Percentiles rank a stretch among this genome's conserved stretches.
Conservation (phyloP, 2,329 filamentous ascomycete genomes). For the Coniochaeta sp. region DNA sequence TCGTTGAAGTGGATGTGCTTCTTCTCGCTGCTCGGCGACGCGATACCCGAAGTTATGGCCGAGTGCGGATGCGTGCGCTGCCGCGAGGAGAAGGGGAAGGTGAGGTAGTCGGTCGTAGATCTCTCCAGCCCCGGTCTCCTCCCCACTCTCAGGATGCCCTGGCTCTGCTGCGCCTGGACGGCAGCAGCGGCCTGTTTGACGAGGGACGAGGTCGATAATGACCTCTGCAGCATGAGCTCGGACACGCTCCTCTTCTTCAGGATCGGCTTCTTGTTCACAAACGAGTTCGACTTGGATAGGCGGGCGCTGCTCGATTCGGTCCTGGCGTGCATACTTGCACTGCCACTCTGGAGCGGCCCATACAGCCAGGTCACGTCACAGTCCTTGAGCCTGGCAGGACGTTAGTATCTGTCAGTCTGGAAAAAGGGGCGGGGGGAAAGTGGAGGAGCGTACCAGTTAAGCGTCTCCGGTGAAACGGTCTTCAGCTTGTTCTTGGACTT, state of each 20-base stretch:
- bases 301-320: constrained; percentile 32
- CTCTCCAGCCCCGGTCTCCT: constrained; percentile 50
- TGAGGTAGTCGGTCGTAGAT: constrained; percentile 61
- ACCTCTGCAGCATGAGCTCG: constrained; percentile 87
- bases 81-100: constrained; percentile 55
- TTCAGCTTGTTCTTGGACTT: constrained; percentile 82
- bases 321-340: constrained; percentile 43
- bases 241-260: constrained; percentile 96
- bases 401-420: constrained; percentile 18
- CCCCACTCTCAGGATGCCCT: constrained; percentile 35
- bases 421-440: too few species aligned
- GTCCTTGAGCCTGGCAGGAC: constrained; percentile 72
- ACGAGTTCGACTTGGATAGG: constrained; percentile 52
- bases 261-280: constrained; percentile 80
- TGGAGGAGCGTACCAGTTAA: constrained; percentile 81
- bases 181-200: constrained; percentile 84
- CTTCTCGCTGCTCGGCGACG: constrained; percentile 57
- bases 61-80: constrained; percentile 59
- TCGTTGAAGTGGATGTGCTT: constrained; percentile 96
- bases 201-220: constrained; percentile 79
- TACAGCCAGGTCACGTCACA: constrained; percentile 98
- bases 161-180: constrained; percentile 72
- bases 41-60: constrained; percentile 61
- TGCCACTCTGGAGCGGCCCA: constrained; percentile 75
- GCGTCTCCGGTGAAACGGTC: constrained; percentile 81